Conservation (phyloP, 441 rosid genomes). For the Macaranga tanarius region DNA sequence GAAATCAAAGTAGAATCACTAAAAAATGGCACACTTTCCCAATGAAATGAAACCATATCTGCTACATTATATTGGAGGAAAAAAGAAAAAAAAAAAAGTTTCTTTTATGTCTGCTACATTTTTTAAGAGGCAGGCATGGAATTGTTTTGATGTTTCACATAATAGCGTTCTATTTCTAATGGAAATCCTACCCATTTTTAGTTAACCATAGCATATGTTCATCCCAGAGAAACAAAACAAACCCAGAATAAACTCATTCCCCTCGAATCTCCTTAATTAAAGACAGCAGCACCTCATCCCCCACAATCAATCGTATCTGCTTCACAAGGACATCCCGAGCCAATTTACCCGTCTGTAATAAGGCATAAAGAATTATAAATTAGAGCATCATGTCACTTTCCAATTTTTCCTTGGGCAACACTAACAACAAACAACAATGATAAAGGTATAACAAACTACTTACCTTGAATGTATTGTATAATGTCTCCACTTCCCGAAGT, state of each 20-base stretch:
- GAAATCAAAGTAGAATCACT: background rate
- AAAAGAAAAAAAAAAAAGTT: background rate
- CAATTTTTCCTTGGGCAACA: background rate
- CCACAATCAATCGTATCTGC: slow-evolving; percentile 33
- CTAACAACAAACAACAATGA: too few species aligned
- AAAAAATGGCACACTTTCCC: background rate
- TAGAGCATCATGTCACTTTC: background rate
- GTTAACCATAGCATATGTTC: background rate
- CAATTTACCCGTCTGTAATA: slow-evolving; percentile 39
- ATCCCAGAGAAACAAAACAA: slow-evolving; percentile 21
- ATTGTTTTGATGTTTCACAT: background rate
- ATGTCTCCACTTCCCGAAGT: slow-evolving; percentile 28
- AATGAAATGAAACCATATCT: background rate
- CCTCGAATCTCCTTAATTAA: slow-evolving; percentile 34
- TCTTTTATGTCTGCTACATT: background rate
- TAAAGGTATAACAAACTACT: background rate
- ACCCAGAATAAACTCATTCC: slow-evolving; percentile 23
- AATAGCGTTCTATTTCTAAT: slow-evolving; percentile 3
- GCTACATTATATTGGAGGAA: background rate
- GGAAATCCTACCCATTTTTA: background rate
- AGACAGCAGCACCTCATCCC: slow-evolving; percentile 39
- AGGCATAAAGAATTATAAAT: background rate
- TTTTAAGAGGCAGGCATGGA: background rate
- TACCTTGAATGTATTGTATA: slow-evolving; percentile 36
- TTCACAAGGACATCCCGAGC: slow-evolving; percentile 32